Base-by-base conservation (phyloP, 306 rosid species). In the Oemleria cerasiformis region DNA sequence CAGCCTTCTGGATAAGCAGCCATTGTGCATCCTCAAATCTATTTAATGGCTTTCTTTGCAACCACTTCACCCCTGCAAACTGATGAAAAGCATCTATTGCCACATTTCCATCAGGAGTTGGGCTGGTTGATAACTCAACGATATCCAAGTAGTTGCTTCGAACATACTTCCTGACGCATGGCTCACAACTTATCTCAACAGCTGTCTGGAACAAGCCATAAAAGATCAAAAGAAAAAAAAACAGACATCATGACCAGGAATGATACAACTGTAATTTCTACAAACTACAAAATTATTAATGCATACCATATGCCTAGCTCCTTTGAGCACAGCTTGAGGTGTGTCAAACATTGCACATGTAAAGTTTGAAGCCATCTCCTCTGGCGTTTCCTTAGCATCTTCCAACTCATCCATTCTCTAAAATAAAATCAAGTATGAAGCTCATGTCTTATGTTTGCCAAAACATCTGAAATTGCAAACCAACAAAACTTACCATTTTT, bases 111-210 rank as follows among this genome's bases (percentile, higher is more conserved):
- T 86, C 91, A 14, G 86, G 72, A 67, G 96, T 94, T 23, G 99
- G 99, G 77, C 85, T 82, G 4, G 99, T 94, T 50, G 97, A 89
- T 74, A 94, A 80, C 82, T 89, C 96, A 25, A 90, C 88, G 34
- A 84, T 88, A 59, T 91, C 99, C 86, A 94, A 87, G 74, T 87
- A 94, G 79, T 91, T 83, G 81, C 86, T 81, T 49, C 99, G 88
- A 49, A 94, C 97, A 82, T 91, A 86, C 68, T 94, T 94, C 84
- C 93, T 88, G 64, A 94, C 87, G 64, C 96, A 89, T 51, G 99
- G 99, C 78, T 94, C 99, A 79, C 97, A 94, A 78, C 97, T 91
- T 80, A 94, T 91, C 91, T 94, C 99, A 78, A 94, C 90, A 78
- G 97, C 90, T 39, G 99, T 97, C 99, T 94, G 91, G 50, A 79